These are phyloP conservation scores for Calonectria montana DNA, from an alignment of 2,329 filamentous ascomycete species.

Conservation along the genomic window DNA sequence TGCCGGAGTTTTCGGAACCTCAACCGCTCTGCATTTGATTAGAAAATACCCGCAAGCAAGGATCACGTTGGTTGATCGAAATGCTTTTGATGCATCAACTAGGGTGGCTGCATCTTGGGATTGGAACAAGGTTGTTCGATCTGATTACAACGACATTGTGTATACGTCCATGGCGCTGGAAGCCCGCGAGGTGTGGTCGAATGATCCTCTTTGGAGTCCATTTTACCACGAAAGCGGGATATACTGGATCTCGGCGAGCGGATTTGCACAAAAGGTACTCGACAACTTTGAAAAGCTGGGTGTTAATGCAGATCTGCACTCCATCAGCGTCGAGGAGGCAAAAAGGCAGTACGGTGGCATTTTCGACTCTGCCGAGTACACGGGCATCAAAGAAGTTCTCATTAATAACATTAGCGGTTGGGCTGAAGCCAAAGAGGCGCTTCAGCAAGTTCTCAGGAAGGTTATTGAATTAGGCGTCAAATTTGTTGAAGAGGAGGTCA, in stretches of 20 bases:
- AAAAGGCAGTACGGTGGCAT: slow-evolving; percentile 66
- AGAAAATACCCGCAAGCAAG: slow-evolving; percentile 59
- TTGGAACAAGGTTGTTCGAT: slow-evolving; percentile 78
- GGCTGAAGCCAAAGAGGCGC: slow-evolving; percentile 66
- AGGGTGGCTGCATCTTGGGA: slow-evolving; percentile 75
- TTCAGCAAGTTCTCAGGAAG: slow-evolving; percentile 65
- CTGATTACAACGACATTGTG: slow-evolving; percentile 73
- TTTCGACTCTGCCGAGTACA: slow-evolving; percentile 70
- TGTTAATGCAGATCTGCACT: slow-evolving; percentile 52
- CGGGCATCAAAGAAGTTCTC: slow-evolving; percentile 65
- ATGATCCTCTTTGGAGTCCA: slow-evolving; percentile 65
- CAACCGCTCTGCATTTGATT: slow-evolving; percentile 73
- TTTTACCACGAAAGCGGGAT: slow-evolving; percentile 72
- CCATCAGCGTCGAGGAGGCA: slow-evolving; percentile 57
- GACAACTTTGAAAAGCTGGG: slow-evolving; percentile 63
- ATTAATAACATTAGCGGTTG: slow-evolving; percentile 11
- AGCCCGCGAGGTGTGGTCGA: slow-evolving; percentile 70
- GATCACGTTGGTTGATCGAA: slow-evolving; percentile 69
- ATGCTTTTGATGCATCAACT: slow-evolving; percentile 59
- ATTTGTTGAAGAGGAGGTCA: slow-evolving; percentile 66
- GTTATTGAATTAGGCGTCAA: slow-evolving; percentile 67
- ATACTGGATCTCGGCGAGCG: slow-evolving; percentile 64
- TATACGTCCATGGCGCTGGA: slow-evolving; percentile 75
- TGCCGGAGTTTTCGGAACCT: slow-evolving; percentile 73
- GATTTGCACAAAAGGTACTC: slow-evolving; percentile 63